Percentiles rank a stretch among this genome's conserved stretches.
Conservation (phyloP, 305 asterid species). For the Fraxinus ornus region DNA sequence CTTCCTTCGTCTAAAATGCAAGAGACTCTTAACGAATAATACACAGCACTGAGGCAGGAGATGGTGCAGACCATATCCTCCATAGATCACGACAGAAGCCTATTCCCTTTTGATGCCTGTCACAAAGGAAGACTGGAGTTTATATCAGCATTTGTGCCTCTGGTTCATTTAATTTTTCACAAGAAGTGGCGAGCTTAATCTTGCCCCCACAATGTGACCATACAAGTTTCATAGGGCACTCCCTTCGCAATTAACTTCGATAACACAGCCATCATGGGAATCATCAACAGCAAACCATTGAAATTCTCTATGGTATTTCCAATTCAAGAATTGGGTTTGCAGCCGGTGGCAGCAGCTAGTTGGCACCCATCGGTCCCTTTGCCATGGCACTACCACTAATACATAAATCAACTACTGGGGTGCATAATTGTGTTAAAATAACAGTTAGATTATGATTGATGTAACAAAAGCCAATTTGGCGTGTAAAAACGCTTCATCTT, state of each 20-base stretch:
- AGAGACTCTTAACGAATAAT: background rate
- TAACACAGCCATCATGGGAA: background rate
- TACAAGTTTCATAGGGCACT: background rate
- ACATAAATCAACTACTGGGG: background rate
- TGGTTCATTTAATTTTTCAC: background rate
- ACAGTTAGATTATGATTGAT: background rate
- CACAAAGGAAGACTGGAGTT: background rate
- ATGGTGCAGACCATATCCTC: background rate
- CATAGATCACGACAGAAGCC: background rate
- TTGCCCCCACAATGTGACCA: background rate
- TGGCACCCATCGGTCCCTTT: background rate
- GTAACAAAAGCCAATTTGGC: background rate
- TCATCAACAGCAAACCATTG: background rate
- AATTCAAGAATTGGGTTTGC: constrained; percentile 1
- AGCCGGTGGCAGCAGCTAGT: background rate
- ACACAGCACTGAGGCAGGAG: background rate
- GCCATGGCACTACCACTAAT: background rate
- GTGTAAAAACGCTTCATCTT: background rate
- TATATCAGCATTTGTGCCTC: background rate
- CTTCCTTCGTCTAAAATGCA: background rate
- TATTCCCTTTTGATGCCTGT: background rate
- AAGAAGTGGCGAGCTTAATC: background rate
- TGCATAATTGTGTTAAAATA: background rate
- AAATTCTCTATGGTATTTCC: constrained; percentile 1
- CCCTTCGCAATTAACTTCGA: background rate